Conservation (phyloP, 805 yeast species). For the Candida montana region DNA sequence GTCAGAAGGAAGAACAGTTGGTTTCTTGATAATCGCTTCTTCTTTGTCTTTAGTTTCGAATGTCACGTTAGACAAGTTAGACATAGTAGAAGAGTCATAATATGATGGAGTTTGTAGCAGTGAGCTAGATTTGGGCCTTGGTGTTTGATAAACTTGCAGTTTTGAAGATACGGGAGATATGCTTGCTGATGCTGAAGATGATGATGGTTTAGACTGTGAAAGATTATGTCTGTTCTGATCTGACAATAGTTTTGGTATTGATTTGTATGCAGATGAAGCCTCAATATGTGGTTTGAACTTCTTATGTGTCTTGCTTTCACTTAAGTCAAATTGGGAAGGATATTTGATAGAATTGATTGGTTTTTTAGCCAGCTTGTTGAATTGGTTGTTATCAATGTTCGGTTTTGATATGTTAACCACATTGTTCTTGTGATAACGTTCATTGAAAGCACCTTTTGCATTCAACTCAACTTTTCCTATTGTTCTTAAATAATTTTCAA, state of each 20-base stretch:
- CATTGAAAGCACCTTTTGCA: constrained; percentile 29
- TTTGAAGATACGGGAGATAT: constrained; percentile 9
- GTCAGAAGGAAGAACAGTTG: too few relatives aligned
- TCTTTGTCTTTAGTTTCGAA: constrained; percentile 18
- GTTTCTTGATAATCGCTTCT: constrained; percentile 3
- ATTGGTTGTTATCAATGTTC: not conserved
- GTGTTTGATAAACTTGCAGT: constrained; percentile 23
- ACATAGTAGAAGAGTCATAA: constrained; percentile 20
- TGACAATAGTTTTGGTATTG: constrained; percentile 21
- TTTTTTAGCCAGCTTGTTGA: constrained; percentile 6
- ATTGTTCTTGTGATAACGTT: constrained; percentile 5
- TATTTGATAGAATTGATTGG: not conserved
- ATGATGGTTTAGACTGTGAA: not conserved
- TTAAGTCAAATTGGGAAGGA: constrained; percentile 5
- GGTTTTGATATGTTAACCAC: not conserved
- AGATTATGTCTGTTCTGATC: constrained; percentile 1
- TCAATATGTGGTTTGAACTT: constrained; percentile 15
- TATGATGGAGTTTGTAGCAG: constrained; percentile 26
- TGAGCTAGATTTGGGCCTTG: constrained; percentile 26
- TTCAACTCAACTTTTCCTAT: constrained; percentile 25
- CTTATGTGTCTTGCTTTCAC: constrained; percentile 1
- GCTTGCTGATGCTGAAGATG: not conserved
- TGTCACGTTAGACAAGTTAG: constrained; percentile 23
- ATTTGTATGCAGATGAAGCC: constrained; percentile 17
- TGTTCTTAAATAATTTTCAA: constrained; percentile 23